Conservation (phyloP, 2,329 filamentous ascomycete genomes). For the Botrytis fabae region DNA sequence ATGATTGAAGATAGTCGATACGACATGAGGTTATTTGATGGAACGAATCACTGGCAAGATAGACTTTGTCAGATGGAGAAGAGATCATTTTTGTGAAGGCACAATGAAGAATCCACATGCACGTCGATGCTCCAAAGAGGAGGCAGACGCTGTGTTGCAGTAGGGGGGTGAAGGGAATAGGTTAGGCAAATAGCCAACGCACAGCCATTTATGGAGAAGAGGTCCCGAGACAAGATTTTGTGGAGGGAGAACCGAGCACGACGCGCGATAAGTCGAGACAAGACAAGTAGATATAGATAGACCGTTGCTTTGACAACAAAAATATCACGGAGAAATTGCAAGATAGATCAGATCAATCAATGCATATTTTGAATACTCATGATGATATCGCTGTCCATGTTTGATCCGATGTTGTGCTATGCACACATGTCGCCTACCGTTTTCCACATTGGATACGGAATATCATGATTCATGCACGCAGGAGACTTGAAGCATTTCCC, state of each 20-base stretch:
- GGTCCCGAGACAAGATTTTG: slow-evolving; percentile 13
- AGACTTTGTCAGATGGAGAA: background rate
- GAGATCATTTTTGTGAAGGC: background rate
- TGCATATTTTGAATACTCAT: background rate
- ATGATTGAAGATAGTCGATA: background rate
- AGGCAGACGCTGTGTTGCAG: slow-evolving; percentile 13
- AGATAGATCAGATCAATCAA: slow-evolving; percentile 5
- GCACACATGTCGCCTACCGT: background rate
- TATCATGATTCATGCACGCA: background rate
- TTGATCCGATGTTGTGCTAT: background rate
- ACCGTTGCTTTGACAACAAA: background rate
- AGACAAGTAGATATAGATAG: background rate
- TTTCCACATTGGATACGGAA: background rate
- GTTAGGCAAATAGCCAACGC: slow-evolving; percentile 4
- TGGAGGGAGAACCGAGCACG: background rate
- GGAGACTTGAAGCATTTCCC: background rate
- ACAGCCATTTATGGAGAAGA: slow-evolving; percentile 13
- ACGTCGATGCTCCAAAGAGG: background rate
- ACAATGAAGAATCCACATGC: background rate
- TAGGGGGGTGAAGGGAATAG: background rate
- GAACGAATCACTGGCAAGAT: background rate
- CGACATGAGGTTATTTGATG: background rate
- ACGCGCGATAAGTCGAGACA: background rate
- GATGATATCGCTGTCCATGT: background rate
- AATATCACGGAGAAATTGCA: background rate